phyloP scores from a whole-genome alignment of 768 basidiomycete species.

The Mycena olivaceomarginata region DNA sequence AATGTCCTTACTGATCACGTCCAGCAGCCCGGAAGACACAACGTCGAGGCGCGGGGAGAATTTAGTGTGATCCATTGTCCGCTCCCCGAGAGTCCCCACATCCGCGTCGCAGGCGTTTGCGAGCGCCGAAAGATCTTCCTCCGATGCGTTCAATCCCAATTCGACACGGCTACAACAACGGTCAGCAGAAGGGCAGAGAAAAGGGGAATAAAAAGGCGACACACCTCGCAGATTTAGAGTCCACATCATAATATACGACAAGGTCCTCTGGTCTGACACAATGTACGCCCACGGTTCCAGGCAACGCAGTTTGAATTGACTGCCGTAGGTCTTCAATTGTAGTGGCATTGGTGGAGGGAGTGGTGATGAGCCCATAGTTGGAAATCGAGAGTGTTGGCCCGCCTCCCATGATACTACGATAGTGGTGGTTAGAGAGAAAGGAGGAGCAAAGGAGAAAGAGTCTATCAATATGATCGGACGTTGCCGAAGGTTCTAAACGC shows the following conservation, averaged over 20 bases:
- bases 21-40: conserved; percentile 6
- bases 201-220: neutral
- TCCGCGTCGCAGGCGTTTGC: neutral
- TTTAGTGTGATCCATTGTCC: neutral
- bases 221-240: neutral
- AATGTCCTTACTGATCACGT: neutral
- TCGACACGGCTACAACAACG: neutral
- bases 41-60: conserved; percentile 13
- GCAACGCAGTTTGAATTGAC: neutral
- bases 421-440: no score
- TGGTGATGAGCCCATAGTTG: neutral
- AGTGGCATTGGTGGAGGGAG: neutral
- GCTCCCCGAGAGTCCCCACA: no score
- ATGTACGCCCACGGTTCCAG: neutral
- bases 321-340: neutral
- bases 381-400: neutral
- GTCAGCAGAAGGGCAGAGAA: neutral
- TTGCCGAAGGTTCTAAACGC: no score
- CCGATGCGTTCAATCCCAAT: neutral
- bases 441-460: no score
- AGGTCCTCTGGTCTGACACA: neutral
- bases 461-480: no score
- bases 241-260: neutral
- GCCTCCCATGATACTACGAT: neutral
- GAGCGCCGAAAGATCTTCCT: neutral